These are phyloP conservation scores for Hippophae rhamnoides DNA, from an alignment of 306 rosid genomes.

Conservation along the genomic window DNA sequence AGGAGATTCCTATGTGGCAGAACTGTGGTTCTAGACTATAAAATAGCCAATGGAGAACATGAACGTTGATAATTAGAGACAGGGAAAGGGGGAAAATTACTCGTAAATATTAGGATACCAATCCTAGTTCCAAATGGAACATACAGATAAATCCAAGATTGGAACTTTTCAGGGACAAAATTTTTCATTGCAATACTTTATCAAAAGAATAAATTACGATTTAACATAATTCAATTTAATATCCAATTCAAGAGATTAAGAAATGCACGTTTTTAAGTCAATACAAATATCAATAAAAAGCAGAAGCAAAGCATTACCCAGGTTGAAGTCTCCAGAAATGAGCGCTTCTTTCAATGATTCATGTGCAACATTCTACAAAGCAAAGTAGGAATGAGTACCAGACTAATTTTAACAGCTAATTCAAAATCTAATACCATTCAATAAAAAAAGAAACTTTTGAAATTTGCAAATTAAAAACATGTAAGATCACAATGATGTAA, in stretches of 20 bases:
- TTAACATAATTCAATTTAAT: not conserved
- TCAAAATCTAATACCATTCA: no score
- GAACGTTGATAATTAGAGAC: no score
- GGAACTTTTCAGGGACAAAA: no score
- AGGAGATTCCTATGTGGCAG: no score
- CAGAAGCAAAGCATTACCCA: constrained; percentile 38
- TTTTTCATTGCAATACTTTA: no score
- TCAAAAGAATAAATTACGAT: no score
- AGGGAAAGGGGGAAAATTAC: no score
- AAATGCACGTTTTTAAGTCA: not conserved
- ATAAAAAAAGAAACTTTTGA: not conserved
- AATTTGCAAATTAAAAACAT: not conserved
- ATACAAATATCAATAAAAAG: constrained; percentile 3
- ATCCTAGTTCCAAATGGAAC: no score
- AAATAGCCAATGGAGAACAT: no score
- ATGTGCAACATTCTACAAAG: constrained; percentile 79
- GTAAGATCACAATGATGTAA: constrained; percentile 3
- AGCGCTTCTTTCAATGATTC: constrained; percentile 74
- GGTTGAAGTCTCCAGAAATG: constrained; percentile 31
- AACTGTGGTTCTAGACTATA: no score
- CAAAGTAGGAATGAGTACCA: constrained; percentile 14
- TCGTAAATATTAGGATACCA: no score
- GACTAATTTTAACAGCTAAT: constrained; percentile 9
- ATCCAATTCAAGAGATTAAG: not conserved
- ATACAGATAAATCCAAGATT: no score